A percentile compares a stretch with the other conserved stretches of the same genome.
These are phyloP conservation scores for Blastocladiella emersonii DNA, from an alignment of 371 early-diverging fungal species.

Conservation along the genomic window DNA sequence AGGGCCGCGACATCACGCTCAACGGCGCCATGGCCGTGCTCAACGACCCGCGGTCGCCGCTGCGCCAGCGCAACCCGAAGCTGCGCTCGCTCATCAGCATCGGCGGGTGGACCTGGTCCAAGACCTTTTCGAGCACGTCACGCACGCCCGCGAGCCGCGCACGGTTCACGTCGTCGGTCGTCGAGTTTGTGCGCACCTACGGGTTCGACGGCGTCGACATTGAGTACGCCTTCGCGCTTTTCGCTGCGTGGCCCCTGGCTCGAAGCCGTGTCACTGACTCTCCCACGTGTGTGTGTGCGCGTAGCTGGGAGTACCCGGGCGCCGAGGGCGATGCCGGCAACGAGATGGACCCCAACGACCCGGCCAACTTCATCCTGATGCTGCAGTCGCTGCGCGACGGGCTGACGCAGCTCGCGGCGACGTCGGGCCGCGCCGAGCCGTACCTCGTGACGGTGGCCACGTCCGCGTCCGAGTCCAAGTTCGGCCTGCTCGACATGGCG, in stretches of 20 bases:
- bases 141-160: background rate
- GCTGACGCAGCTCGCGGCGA: background rate
- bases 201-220: constrained; percentile 10
- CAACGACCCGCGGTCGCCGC: background rate
- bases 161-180: background rate
- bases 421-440: background rate
- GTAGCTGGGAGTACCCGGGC: constrained; percentile 11
- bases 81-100: constrained; percentile 3
- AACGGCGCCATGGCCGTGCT: background rate
- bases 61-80: constrained; percentile 7
- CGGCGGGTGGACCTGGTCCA: constrained; percentile 1
- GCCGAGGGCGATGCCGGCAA: constrained; percentile 3
- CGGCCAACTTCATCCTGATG: constrained; percentile 1
- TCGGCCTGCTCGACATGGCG: constrained; percentile 4
- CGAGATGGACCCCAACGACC: constrained; percentile 2
- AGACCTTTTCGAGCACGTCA: background rate
- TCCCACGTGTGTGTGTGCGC: too few species aligned
- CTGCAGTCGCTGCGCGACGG: background rate
- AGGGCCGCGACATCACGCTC: background rate
- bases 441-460: constrained; percentile 8
- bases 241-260: too few species aligned
- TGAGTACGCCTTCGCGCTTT: too few species aligned
- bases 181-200: constrained; percentile 3
- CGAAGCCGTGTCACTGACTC: too few species aligned
- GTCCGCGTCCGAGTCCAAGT: background rate